These are phyloP conservation scores for Thelephora terrestris DNA, from an alignment of 1,284 basidiomycete species.

Conservation along the genomic window DNA sequence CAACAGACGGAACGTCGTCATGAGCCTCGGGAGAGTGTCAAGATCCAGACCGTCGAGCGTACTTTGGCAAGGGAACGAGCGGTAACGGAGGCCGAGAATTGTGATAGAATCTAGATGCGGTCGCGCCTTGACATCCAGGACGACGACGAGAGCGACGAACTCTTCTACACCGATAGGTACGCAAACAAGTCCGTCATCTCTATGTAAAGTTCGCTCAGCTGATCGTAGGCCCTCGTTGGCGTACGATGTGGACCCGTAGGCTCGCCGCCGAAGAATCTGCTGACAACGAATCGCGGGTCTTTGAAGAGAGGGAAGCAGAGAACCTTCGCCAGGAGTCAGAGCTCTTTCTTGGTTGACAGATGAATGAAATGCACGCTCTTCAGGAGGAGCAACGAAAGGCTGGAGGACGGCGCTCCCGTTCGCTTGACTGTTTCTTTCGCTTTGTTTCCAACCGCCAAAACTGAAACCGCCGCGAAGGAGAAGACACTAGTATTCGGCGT, in stretches of 20 bases:
- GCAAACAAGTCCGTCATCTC: slow-evolving; percentile 10
- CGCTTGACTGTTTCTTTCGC: slow-evolving; percentile 68
- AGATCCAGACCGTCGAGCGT: slow-evolving; percentile 67
- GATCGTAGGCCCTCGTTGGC: slow-evolving; percentile 58
- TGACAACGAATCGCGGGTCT: slow-evolving; percentile 71
- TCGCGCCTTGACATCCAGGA: slow-evolving; percentile 76
- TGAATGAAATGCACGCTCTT: slow-evolving; percentile 84
- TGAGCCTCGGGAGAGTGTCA: slow-evolving; percentile 68
- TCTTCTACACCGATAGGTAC: slow-evolving; percentile 79
- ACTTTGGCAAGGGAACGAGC: slow-evolving; percentile 62
- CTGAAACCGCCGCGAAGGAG: slow-evolving; percentile 35
- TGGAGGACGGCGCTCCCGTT: slow-evolving; percentile 79
- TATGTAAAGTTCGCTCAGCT: not conserved
- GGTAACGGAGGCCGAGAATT: slow-evolving; percentile 65
- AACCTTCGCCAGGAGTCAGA: slow-evolving; percentile 80
- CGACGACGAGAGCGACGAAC: slow-evolving; percentile 82
- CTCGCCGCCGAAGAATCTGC: slow-evolving; percentile 68
- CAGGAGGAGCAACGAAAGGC: slow-evolving; percentile 82
- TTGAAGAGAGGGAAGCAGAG: slow-evolving; percentile 77
- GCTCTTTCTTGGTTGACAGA: slow-evolving; percentile 78
- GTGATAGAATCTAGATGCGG: slow-evolving; percentile 61
- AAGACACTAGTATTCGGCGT: slow-evolving; percentile 59
- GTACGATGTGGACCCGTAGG: slow-evolving; percentile 53
- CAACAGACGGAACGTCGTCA: slow-evolving; percentile 70
- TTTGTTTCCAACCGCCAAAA: slow-evolving; percentile 32